phyloP scores from a whole-genome alignment of 2,329 filamentous ascomycete genomes.

The Fusarium solani-melongenae region DNA sequence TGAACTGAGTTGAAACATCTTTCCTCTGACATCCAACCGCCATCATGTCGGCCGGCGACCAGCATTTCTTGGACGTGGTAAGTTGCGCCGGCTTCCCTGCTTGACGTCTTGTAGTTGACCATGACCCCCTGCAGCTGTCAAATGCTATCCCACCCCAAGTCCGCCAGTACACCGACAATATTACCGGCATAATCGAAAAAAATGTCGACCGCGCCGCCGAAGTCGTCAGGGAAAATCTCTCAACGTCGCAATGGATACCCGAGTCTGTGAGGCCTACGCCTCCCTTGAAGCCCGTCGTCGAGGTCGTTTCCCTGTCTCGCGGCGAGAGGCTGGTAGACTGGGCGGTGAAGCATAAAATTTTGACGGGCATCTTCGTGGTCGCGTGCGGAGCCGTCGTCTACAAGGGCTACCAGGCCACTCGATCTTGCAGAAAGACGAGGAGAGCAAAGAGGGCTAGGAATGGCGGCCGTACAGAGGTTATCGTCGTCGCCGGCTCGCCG shows the following conservation, averaged over 20 bases:
- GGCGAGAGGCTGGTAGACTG: slow-evolving; percentile 74
- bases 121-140: slow-evolving; percentile 57
- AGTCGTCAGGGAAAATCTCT: slow-evolving; percentile 75
- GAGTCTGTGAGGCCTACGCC: slow-evolving; percentile 71
- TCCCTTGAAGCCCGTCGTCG: slow-evolving; percentile 52
- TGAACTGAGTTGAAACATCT: slow-evolving; percentile 40
- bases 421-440: slow-evolving; percentile 73
- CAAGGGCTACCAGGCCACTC: slow-evolving; percentile 60
- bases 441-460: slow-evolving; percentile 83
- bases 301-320: slow-evolving; percentile 48
- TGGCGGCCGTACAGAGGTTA: slow-evolving; percentile 87
- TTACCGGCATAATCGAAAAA: slow-evolving; percentile 83
- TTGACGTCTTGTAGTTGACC: slow-evolving; percentile 13
- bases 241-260: slow-evolving; percentile 78
- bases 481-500: slow-evolving; percentile 89
- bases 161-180: slow-evolving; percentile 74
- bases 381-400: slow-evolving; percentile 75
- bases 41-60: slow-evolving; percentile 82
- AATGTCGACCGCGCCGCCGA: slow-evolving; percentile 82
- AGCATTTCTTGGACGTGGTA: slow-evolving; percentile 82
- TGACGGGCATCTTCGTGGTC: slow-evolving; percentile 77
- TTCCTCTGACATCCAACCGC: slow-evolving; percentile 34
- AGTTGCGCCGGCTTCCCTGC: slow-evolving; percentile 46
- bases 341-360: slow-evolving; percentile 77
- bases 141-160: slow-evolving; percentile 69